Evolutionary conservation across 192 early-diverging fungal genomes (phyloP), one percentile per base, ranked within the genome.

Genomic region (Umbelopsis ramanniana): DNA sequence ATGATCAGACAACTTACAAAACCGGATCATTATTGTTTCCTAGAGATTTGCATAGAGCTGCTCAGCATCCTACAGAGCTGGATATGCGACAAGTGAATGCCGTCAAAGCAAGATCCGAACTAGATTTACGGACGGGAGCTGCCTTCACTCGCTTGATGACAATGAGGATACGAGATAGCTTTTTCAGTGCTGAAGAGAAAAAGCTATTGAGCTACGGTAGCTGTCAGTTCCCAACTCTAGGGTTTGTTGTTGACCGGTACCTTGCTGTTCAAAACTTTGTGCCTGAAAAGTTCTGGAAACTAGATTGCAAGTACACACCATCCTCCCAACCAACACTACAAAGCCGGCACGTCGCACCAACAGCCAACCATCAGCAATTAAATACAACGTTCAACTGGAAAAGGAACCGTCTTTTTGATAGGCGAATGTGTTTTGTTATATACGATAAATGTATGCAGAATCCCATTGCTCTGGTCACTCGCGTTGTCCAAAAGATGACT

Each of bases 201-300:
- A 86, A 87, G 68, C 38, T 96, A 6, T 76, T 99, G 14, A 95
- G 93, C 78, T 98, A 93, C 82, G 97, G 94, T 90, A 86, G 93
- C 12, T 99, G 97, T 78, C 97, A 99, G 79, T 97, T 99, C 53
- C 97, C 97, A 3, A 98, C 96, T 0, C 71, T 99, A 14, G 97
- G 96, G 0, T 99, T 99, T 79, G 89, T 98, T 7, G 97, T 98
- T 8, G 93, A 96, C 66, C 89, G 91, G 68, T 97, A 87, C 72
- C 74, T 87, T 48, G 85, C 89, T 63, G 85, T 89, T 7, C 84
- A 93, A 53, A 81, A 81, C 26, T 99, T 99, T 85, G 83, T 91
- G 1, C 85, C 92, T n/a, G 97, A 99, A 76, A 69, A 73, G 7
- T 98, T 97, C 74, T 99, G 97, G 97, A 89, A 89, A 46, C 86